These are phyloP conservation scores for Fagopyrum tataricum DNA, from an alignment of 148 eudicot species.

Conservation along the genomic window DNA sequence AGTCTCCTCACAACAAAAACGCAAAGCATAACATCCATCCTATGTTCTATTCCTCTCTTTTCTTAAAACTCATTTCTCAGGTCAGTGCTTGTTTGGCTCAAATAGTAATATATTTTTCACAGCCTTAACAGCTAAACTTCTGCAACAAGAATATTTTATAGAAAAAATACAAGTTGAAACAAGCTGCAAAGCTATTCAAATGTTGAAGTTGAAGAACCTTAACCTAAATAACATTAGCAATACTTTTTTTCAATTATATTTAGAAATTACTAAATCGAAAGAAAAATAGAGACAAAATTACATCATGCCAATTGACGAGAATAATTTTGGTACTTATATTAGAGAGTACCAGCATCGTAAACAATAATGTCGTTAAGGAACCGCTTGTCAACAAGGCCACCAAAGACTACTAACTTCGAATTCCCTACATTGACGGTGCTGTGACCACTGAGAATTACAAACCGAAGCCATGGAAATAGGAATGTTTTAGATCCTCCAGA, in stretches of 20 bases:
- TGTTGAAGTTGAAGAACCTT: neutral
- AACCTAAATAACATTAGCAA: neutral
- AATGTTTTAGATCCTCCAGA: conserved; percentile 2
- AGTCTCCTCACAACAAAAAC: neutral
- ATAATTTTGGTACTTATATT: neutral
- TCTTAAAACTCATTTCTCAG: too few species aligned
- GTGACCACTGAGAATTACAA: conserved; percentile 61
- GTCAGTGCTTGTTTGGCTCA: neutral
- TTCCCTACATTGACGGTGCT: conserved; percentile 78
- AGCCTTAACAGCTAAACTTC: neutral
- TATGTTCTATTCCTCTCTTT: neutral
- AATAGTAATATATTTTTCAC: neutral
- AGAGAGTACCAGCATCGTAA: conserved; percentile 63
- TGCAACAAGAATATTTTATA: neutral
- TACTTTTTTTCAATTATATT: neutral
- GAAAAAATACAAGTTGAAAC: neutral
- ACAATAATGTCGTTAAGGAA: conserved; percentile 67
- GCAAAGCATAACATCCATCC: too few species aligned
- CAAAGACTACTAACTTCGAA: conserved; percentile 78
- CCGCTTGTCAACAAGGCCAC: conserved; percentile 80
- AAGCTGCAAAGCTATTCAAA: neutral
- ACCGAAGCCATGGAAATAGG: neutral
- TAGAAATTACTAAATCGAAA: neutral
- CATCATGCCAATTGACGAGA: neutral
- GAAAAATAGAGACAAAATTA: neutral